phyloP scores from a whole-genome alignment of 2,329 filamentous ascomycete species.

The Curvularia eragrostidis region DNA sequence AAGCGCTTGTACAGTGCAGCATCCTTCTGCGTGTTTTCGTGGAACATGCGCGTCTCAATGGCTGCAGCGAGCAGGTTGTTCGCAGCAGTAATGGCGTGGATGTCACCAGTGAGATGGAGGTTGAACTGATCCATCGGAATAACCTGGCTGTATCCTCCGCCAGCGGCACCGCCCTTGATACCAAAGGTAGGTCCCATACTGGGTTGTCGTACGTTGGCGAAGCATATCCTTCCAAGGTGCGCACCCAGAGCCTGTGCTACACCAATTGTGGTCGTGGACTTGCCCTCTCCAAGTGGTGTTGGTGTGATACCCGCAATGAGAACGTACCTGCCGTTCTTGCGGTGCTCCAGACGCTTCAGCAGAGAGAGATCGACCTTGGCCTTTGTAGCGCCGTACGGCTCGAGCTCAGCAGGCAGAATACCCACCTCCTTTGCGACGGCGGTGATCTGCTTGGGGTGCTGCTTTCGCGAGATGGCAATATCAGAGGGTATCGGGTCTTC shows the following conservation, averaged over 20 bases:
- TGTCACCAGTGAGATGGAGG: slow-evolving; percentile 94
- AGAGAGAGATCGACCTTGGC: slow-evolving; percentile 89
- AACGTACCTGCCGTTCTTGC: slow-evolving; percentile 87
- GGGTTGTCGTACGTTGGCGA: slow-evolving; percentile 96
- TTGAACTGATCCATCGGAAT: slow-evolving; percentile 99
- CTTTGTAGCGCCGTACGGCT: slow-evolving; percentile 94
- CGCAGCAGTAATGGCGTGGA: slow-evolving; percentile 94
- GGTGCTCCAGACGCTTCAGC: slow-evolving; percentile 83
- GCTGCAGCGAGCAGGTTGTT: slow-evolving; percentile 97
- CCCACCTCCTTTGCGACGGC: slow-evolving; percentile 84
- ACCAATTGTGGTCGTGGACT: slow-evolving; percentile 97
- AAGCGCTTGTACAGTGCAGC: slow-evolving; percentile 84
- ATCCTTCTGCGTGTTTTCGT: slow-evolving; percentile 94
- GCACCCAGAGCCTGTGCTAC: slow-evolving; percentile 90
- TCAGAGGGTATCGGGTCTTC: slow-evolving; percentile 88
- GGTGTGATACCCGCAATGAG: slow-evolving; percentile 96
- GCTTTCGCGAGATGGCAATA: slow-evolving; percentile 86
- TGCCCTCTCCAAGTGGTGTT: slow-evolving; percentile 94
- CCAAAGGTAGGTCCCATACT: slow-evolving; percentile 98
- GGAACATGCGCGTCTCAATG: slow-evolving; percentile 97
- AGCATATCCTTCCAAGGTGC: slow-evolving; percentile 84
- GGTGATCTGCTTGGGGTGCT: slow-evolving; percentile 91
- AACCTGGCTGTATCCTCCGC: slow-evolving; percentile 97
- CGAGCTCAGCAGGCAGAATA: slow-evolving; percentile 85
- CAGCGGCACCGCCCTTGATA: slow-evolving; percentile 97